These are phyloP conservation scores for Rhizopogon vinicolor DNA, from an alignment of 768 basidiomycete species.

Conservation along the genomic window DNA sequence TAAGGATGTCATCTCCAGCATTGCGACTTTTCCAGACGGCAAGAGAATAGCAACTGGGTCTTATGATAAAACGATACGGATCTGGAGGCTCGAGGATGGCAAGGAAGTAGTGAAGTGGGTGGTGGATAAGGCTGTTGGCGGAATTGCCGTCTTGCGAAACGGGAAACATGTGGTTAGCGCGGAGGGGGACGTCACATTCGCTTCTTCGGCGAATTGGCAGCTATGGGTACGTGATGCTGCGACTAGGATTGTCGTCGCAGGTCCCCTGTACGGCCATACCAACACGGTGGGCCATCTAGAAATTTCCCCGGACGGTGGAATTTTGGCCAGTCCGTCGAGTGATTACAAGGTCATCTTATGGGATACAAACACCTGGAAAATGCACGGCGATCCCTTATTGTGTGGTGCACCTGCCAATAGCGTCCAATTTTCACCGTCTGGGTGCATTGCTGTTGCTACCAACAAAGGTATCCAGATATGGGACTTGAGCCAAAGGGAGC, in stretches of 20 bases:
- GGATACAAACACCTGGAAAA: neutral
- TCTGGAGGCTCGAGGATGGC: neutral
- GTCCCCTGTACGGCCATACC: neutral
- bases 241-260: neutral
- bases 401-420: neutral
- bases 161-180: neutral
- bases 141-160: neutral
- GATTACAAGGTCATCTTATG: neutral
- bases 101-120: neutral
- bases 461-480: neutral
- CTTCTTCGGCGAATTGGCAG: neutral
- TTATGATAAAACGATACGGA: neutral
- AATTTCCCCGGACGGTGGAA: constrained; percentile 4
- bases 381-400: neutral
- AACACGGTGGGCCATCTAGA: neutral
- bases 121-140: neutral
- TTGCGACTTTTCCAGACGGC: neutral
- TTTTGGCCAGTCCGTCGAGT: constrained; percentile 1
- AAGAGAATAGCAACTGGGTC: neutral
- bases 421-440: neutral
- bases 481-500: neutral
- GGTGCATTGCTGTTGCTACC: neutral
- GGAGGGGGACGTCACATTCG: neutral
- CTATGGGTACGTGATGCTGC: neutral
- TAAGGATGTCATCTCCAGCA: neutral